These are phyloP conservation scores for Globisporangium canariense DNA, from an alignment of 352 stramenopile species.

Conservation along the genomic window DNA sequence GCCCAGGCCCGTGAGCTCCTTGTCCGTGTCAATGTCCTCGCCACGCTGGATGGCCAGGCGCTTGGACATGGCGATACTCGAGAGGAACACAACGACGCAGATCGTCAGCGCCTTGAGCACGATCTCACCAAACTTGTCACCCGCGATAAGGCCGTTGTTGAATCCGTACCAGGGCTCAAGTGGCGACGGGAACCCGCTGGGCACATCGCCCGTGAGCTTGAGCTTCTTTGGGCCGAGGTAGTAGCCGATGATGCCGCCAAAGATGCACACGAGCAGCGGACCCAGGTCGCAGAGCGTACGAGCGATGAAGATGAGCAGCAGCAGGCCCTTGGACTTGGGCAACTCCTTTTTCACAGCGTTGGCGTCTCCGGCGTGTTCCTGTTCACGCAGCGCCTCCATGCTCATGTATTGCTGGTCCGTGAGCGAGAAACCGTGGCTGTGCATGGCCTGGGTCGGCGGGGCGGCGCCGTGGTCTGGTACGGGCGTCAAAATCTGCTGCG, in stretches of 20 bases:
- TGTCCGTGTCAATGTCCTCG: constrained; percentile 59
- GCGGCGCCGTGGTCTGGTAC: constrained; percentile 8
- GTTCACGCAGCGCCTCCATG: constrained; percentile 20
- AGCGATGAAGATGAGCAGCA: constrained; percentile 28
- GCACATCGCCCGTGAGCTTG: constrained; percentile 65
- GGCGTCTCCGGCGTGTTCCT: neutral
- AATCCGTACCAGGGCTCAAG: constrained; percentile 48
- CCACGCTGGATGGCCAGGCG: constrained; percentile 65
- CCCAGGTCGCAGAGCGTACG: constrained; percentile 52
- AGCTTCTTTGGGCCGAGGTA: constrained; percentile 51
- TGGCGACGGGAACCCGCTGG: constrained; percentile 52
- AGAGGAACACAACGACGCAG: constrained; percentile 83
- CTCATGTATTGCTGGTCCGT: constrained; percentile 46
- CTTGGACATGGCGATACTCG: constrained; percentile 87
- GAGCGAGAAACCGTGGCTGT: constrained; percentile 35
- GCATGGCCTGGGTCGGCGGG: constrained; percentile 11
- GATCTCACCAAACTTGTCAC: constrained; percentile 43
- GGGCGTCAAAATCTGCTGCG: constrained; percentile 15
- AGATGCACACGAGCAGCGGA: constrained; percentile 68
- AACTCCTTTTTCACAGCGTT: constrained; percentile 12
- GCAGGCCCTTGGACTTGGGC: constrained; percentile 18
- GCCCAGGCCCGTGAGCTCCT: constrained; percentile 88
- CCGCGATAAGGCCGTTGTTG: constrained; percentile 34
- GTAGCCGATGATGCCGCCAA: constrained; percentile 53
- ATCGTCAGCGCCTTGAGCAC: constrained; percentile 61